phyloP scores from a whole-genome alignment of 805 yeast species.

The Ogataea nonfermentans region DNA sequence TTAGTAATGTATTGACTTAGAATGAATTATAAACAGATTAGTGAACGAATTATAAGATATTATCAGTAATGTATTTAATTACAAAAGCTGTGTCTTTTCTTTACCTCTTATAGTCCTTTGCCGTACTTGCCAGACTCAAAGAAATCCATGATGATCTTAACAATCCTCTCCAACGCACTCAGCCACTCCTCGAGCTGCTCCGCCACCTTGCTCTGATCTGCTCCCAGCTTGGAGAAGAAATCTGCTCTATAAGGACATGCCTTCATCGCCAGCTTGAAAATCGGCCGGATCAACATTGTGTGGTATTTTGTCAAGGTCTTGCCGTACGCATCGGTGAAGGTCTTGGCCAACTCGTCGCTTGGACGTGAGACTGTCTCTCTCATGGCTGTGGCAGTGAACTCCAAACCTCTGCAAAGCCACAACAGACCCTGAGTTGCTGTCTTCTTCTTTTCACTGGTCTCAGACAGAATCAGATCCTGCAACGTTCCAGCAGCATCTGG shows the following conservation, averaged over 20 bases:
- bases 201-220: slow-evolving; percentile 64
- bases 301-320: slow-evolving; percentile 82
- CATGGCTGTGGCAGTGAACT: slow-evolving; percentile 89
- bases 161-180: slow-evolving; percentile 70
- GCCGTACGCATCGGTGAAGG: slow-evolving; percentile 81
- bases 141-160: slow-evolving; percentile 69
- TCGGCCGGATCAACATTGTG: slow-evolving; percentile 76
- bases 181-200: slow-evolving; percentile 73
- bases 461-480: slow-evolving; percentile 74
- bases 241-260: slow-evolving; percentile 91
- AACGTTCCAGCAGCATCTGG: slow-evolving; percentile 67
- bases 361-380: slow-evolving; percentile 71
- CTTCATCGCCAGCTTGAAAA: slow-evolving; percentile 91
- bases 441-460: slow-evolving; percentile 63
- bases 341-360: slow-evolving; percentile 61
- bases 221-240: slow-evolving; percentile 79
- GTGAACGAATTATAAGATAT: no score
- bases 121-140: slow-evolving; percentile 81
- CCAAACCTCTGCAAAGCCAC: slow-evolving; percentile 84
- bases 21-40: no score
- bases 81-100: slow-evolving; percentile 4
- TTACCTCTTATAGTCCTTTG: slow-evolving; percentile 62
- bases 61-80: slow-evolving; percentile 1
- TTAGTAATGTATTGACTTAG: slow-evolving; percentile 3
- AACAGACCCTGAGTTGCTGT: slow-evolving; percentile 88